A percentile compares a stretch with the other conserved stretches of the same genome.
phyloP scores from a whole-genome alignment of 805 yeast species.

The Tetrapisispora namnaoensis region DNA sequence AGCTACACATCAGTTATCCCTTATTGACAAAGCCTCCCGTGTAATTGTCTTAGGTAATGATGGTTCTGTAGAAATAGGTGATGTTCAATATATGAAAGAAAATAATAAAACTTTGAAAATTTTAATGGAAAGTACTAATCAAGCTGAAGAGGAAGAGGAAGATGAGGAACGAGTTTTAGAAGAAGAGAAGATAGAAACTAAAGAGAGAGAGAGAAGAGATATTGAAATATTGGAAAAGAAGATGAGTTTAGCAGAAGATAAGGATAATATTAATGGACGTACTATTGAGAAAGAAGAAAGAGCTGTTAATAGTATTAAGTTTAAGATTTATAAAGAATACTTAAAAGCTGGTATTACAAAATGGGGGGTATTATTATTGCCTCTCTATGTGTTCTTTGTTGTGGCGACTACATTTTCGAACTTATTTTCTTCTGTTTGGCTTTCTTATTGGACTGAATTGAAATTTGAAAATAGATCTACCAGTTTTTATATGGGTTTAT shows the following conservation, averaged over 20 bases:
- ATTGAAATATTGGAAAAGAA: constrained; percentile 13
- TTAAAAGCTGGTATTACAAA: constrained; percentile 47
- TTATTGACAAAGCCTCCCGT: constrained; percentile 60
- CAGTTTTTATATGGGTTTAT: constrained; percentile 67
- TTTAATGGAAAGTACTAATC: constrained; percentile 40
- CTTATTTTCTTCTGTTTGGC: constrained; percentile 43
- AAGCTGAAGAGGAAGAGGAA: constrained; percentile 25
- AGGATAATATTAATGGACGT: constrained; percentile 26
- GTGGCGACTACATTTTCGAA: constrained; percentile 23
- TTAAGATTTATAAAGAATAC: constrained; percentile 42
- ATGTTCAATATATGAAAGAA: constrained; percentile 41
- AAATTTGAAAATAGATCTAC: constrained; percentile 39
- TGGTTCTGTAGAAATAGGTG: constrained; percentile 52
- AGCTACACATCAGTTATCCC: constrained; percentile 77
- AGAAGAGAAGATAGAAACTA: constrained; percentile 6
- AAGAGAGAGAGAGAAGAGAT: constrained; percentile 6
- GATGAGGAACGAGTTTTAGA: constrained; percentile 22
- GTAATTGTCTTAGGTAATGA: constrained; percentile 54
- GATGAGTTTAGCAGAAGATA: constrained; percentile 10
- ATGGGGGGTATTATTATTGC: constrained; percentile 17
- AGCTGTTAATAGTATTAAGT: constrained; percentile 46
- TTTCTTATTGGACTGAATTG: constrained; percentile 68
- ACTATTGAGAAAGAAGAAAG: constrained; percentile 43
- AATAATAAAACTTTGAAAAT: constrained; percentile 40
- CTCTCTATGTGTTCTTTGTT: constrained; percentile 17